These are phyloP conservation scores for Alternaria alternata DNA, from an alignment of 2,329 filamentous ascomycete genomes.

Conservation along the genomic window DNA sequence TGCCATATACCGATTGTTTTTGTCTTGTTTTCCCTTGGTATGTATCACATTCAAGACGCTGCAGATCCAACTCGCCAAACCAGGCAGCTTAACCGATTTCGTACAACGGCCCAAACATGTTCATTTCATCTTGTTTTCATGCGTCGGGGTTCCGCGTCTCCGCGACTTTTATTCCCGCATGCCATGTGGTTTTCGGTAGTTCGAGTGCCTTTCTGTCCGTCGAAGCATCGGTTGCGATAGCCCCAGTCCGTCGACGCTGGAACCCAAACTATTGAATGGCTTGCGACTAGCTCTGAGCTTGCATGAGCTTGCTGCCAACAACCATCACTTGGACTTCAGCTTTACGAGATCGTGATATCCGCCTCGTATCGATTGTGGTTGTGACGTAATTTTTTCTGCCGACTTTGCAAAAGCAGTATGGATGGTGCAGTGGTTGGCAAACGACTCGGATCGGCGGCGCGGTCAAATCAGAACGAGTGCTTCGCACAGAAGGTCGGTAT, in stretches of 20 bases:
- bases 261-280: conserved; percentile 2
- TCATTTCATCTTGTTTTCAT: neutral
- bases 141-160: conserved; percentile 18
- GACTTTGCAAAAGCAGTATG: neutral
- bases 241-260: neutral
- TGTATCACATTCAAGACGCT: conserved; percentile 38
- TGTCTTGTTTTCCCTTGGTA: conserved; percentile 25
- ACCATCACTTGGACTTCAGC: neutral
- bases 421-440: neutral
- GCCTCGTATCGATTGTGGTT: conserved; percentile 2
- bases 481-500: neutral
- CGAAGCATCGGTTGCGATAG: neutral
- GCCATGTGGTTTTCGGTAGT: neutral
- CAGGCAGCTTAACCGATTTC: neutral
- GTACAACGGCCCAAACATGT: neutral
- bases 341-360: conserved; percentile 2
- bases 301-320: neutral
- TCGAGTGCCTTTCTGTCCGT: neutral
- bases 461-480: neutral
- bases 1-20: conserved; percentile 34
- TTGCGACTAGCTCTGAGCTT: neutral
- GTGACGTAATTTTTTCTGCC: neutral
- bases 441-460: neutral
- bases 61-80: conserved; percentile 15
- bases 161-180: neutral